Conservation (phyloP, 2,329 filamentous ascomycete genomes). For the Alternaria sp. region DNA sequence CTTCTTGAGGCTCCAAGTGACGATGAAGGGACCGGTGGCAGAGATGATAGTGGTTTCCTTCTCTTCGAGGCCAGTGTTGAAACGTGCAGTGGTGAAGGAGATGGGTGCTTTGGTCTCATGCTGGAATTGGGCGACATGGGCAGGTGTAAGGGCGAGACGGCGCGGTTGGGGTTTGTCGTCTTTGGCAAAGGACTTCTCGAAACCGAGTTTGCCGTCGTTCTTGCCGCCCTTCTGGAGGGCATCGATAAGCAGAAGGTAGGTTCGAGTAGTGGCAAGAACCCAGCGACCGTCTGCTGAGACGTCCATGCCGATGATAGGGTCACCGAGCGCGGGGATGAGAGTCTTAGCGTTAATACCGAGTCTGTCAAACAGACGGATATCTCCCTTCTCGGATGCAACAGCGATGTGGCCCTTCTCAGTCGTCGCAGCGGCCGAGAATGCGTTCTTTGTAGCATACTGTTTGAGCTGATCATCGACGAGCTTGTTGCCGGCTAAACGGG, state of each 20-base stretch:
- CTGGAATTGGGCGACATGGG: constrained; percentile 96
- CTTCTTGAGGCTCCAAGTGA: constrained; percentile 96
- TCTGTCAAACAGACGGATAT: constrained; percentile 95
- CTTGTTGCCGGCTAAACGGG: constrained; percentile 88
- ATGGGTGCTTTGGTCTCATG: constrained; percentile 91
- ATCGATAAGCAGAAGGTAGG: constrained; percentile 94
- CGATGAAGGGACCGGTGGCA: constrained; percentile 93
- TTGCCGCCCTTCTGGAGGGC: constrained; percentile 90
- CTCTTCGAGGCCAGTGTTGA: constrained; percentile 85
- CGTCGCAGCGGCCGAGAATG: constrained; percentile 92
- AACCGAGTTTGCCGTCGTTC: constrained; percentile 97
- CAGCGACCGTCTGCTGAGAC: constrained; percentile 95
- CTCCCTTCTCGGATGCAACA: constrained; percentile 96
- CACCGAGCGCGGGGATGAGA: constrained; percentile 91
- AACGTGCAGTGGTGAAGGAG: constrained; percentile 88
- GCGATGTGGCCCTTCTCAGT: constrained; percentile 97
- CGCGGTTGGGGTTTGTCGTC: constrained; percentile 93
- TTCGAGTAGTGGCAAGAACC: constrained; percentile 93
- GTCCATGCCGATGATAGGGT: constrained; percentile 93
- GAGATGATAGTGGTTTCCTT: constrained; percentile 95
- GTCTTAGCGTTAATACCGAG: constrained; percentile 98
- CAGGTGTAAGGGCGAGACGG: constrained; percentile 85
- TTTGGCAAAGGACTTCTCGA: constrained; percentile 91
- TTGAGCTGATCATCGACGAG: constrained; percentile 93
- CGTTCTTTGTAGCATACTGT: constrained; percentile 96